phyloP scores from a whole-genome alignment of 2,329 filamentous ascomycete species.

The Pestalotiopsis sp. region DNA sequence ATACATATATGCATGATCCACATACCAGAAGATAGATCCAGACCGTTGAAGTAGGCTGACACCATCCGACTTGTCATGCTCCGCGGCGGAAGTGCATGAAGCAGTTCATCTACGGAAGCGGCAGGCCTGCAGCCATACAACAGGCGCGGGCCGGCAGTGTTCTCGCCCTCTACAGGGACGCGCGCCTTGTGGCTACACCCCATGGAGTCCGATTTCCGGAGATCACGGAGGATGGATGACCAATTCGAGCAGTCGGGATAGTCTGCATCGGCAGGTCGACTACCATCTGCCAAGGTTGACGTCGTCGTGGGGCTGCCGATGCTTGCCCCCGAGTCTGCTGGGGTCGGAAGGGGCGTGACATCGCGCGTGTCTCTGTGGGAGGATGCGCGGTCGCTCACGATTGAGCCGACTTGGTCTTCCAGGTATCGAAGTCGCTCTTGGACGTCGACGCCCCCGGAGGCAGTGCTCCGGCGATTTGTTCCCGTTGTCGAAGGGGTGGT shows the following conservation, averaged over 20 bases:
- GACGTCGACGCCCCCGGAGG: not conserved
- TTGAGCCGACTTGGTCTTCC: not conserved
- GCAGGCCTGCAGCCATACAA: slow-evolving; percentile 33
- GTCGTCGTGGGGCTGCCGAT: not conserved
- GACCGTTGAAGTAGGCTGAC: slow-evolving; percentile 39
- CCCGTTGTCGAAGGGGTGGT: not conserved
- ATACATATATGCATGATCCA: too few species aligned
- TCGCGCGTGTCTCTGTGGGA: not conserved
- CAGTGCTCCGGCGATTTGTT: not conserved
- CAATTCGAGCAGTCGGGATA: not conserved
- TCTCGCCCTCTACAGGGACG: not conserved
- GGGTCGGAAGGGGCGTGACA: not conserved
- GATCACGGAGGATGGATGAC: slow-evolving; percentile 7
- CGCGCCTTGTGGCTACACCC: not conserved
- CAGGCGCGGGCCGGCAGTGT: slow-evolving; percentile 18
- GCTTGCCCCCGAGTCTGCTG: not conserved
- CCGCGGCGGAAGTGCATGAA: slow-evolving; percentile 35
- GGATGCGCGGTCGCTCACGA: not conserved
- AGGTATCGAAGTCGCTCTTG: slow-evolving; percentile 3
- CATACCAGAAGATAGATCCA: slow-evolving; percentile 30
- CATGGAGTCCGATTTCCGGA: not conserved
- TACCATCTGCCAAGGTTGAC: not conserved
- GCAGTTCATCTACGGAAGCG: slow-evolving; percentile 31
- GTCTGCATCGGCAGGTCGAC: not conserved
- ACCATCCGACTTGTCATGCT: slow-evolving; percentile 37